Percentiles rank a stretch among this genome's conserved stretches.
phyloP scores from a whole-genome alignment of 495 filamentous ascomycete genomes.

The Annulohypoxylon bovei region DNA sequence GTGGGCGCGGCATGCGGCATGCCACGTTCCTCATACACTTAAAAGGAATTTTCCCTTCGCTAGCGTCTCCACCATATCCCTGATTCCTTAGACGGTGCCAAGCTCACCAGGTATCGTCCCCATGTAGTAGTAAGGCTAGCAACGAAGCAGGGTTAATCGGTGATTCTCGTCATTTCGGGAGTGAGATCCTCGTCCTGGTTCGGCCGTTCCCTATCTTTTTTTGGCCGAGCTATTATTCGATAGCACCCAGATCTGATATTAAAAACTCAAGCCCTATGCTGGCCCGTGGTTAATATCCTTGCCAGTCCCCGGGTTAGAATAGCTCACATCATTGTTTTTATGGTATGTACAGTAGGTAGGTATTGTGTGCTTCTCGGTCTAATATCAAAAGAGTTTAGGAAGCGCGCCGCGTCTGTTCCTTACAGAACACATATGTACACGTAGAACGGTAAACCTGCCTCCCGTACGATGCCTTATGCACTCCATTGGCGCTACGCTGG shows the following conservation, averaged over 20 bases:
- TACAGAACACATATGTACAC: not conserved
- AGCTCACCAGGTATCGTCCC: conserved; percentile 28
- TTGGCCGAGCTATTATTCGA: conserved; percentile 47
- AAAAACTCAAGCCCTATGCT: conserved; percentile 38
- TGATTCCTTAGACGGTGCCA: conserved; percentile 34
- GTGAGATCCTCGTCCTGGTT: conserved; percentile 44
- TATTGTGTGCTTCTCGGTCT: conserved; percentile 22
- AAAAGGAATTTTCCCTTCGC: conserved; percentile 40
- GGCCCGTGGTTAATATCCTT: conserved; percentile 27
- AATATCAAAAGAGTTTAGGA: conserved; percentile 13
- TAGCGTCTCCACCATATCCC: conserved; percentile 36
- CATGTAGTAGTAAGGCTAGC: conserved; percentile 43
- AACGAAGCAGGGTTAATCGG: conserved; percentile 44
- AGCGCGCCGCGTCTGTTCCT: conserved; percentile 9
- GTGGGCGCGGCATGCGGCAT: conserved; percentile 43
- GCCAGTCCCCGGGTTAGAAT: not conserved
- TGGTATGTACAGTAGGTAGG: not conserved
- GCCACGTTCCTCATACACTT: conserved; percentile 44
- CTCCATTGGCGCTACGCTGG: not conserved
- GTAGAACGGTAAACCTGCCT: conserved; percentile 3
- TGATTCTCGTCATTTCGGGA: conserved; percentile 51
- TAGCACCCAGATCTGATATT: conserved; percentile 48
- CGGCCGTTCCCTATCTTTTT: conserved; percentile 43
- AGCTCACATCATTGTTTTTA: not conserved
- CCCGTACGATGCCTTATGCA: conserved; percentile 7